phyloP scores from a whole-genome alignment of 2,329 filamentous ascomycete genomes.

The Spiromastix sp. region DNA sequence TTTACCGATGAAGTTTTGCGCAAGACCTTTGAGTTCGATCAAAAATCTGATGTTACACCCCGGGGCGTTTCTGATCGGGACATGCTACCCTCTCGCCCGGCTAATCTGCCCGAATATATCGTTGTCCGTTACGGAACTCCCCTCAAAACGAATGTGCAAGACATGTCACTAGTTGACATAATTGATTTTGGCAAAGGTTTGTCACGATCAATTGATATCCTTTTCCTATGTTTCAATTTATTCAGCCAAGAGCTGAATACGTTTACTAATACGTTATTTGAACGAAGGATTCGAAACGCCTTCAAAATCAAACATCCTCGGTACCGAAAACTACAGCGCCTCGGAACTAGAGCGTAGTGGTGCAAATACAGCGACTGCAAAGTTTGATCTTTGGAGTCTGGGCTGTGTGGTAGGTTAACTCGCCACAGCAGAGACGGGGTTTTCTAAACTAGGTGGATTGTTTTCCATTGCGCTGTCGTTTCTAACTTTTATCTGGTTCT shows the following conservation, averaged over 20 bases:
- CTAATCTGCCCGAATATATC: constrained; percentile 7
- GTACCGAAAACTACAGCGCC: constrained; percentile 2
- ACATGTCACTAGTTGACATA: constrained; percentile 8
- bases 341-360: constrained; percentile 2
- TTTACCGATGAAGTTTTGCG: constrained; percentile 2
- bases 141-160: constrained; percentile 3
- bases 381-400: constrained; percentile 6
- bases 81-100: constrained; percentile 2
- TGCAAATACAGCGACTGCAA: constrained; percentile 2
- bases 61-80: neutral
- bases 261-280: constrained; percentile 2
- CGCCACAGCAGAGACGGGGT: neutral
- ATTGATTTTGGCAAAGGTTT: constrained; percentile 10
- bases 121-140: neutral
- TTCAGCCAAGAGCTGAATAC: neutral
- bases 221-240: constrained; percentile 1
- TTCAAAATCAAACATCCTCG: constrained; percentile 5
- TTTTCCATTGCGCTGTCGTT: too few relatives aligned
- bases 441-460: too few relatives aligned
- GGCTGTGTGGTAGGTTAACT: constrained; percentile 3
- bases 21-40: constrained; percentile 5
- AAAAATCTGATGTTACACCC: neutral
- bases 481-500: constrained; percentile 2
- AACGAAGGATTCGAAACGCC: constrained; percentile 1
- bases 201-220: neutral